Conservation (phyloP, 2,329 filamentous ascomycete genomes). For the Aspergillus clavatus region DNA sequence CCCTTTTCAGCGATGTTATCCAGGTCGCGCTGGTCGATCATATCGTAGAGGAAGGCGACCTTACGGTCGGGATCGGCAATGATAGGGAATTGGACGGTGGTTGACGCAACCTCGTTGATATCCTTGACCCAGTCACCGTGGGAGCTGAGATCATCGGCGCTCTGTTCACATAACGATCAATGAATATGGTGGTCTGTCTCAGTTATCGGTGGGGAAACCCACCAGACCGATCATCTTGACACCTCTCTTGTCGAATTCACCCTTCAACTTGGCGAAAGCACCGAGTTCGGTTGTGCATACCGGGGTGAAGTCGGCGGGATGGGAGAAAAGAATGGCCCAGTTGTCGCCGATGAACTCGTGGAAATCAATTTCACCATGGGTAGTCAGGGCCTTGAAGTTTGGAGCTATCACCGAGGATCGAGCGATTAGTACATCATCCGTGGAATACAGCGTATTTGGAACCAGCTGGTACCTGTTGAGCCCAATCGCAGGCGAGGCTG, state of each 20-base stretch:
- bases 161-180: conserved; percentile 27
- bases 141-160: conserved; percentile 74
- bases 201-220: conserved; percentile 18
- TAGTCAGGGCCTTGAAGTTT: conserved; percentile 65
- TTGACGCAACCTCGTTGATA: conserved; percentile 71
- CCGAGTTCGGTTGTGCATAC: conserved; percentile 96
- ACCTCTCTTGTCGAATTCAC: conserved; percentile 78
- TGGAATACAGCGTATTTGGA: too few relatives aligned
- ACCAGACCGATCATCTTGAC: conserved; percentile 87
- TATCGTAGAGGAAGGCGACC: conserved; percentile 72
- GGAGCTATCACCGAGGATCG: conserved; percentile 42
- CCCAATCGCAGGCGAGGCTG: conserved; percentile 34
- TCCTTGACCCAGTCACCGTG: conserved; percentile 88
- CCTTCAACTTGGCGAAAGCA: conserved; percentile 82
- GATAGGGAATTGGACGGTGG: conserved; percentile 69
- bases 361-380: conserved; percentile 62
- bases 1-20: conserved; percentile 77
- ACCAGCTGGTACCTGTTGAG: too few relatives aligned
- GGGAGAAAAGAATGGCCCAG: conserved; percentile 65
- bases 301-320: conserved; percentile 79
- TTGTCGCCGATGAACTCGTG: conserved; percentile 64
- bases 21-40: conserved; percentile 77
- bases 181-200: background rate
- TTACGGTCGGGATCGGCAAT: conserved; percentile 76
- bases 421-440: too few relatives aligned